Base-by-base conservation (phyloP, 83 land plant genomes). In the Picea mariana region DNA sequence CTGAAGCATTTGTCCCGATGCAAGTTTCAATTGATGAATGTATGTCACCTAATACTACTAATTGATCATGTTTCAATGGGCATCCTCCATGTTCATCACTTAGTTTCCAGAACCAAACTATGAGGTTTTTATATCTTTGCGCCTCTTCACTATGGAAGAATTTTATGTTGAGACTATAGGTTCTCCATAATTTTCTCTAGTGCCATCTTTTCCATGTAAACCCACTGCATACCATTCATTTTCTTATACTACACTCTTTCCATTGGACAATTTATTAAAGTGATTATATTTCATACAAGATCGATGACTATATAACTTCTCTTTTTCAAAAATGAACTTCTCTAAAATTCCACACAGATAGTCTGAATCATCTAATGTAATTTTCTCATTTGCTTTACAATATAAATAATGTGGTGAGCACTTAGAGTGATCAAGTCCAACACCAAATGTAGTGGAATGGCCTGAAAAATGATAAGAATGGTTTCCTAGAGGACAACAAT, bases 361-460 rank as follows among this genome's bases (percentile, higher is more conserved):
- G 0, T 44, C 49, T 6, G 8, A 44, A 6, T 44, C 77, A 20
- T 24, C 9, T 4, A 58, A 12, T 9, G 27, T 49, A 44, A 55
- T 75, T 49, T 49, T 47, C 58, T 75, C 49, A 47, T 12, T 21
- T 75, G 16, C 58, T 47, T 75, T n/a, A 9, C 16, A 44, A 26
- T 31, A 52, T 31, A 75, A 9, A 47, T 21, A 47, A 75, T 21
- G 27, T 5, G 49, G 47, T 8, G n/a, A n/a, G n/a, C n/a, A n/a
- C n/a, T n/a, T n/a, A n/a, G 77, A 75, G 44, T n/a, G 31, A 23
- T 75, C 77, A 9, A 9, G 59, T 75, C 77, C 27, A 75, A 75
- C 77, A 65, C 31, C 27, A 75, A n/a, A 75, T 55, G 24, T 75
- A 7, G 59, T 75, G 9, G 24, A 75, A 75, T 13, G 0, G 59